Base-by-base conservation (phyloP, 2,329 filamentous ascomycete genomes). In the Xylaria arbuscula region DNA sequence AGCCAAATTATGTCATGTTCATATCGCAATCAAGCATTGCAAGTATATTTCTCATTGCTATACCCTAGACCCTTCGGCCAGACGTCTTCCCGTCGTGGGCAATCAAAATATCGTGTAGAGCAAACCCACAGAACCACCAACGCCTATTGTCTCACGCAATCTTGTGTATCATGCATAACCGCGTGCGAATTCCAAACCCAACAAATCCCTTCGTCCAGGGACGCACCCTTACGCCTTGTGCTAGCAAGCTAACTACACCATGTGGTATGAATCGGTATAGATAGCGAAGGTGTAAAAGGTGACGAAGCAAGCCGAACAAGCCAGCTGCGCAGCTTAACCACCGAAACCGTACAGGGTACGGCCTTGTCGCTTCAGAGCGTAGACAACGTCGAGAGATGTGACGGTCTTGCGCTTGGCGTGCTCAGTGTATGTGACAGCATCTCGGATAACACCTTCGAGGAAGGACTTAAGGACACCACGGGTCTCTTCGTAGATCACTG, bases 401-500 rank as follows among this genome's bases (percentile, higher is more conserved):
- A 90, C 88, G 38, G 88, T 90, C 87, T 91, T 91, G 83, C 91
- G 88, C 89, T 93, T 93, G 82, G 90, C 90, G 88, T 93, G 91
- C 86, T 93, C 91, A 76, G 91, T 93, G 86, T 93, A 93, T 80
- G 91, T 93, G 84, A 93, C 89, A 71, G 90, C 90, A 78, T 93
- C 90, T 82, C 90, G 88, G 80, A 93, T 93, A 82, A 93, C 91
- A 82, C 89, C 88, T 84, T 93, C 91, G 76, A 93, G 90, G 89
- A 93, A 93, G 82, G 90, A 91, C 89, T 93, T 93, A 78, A 93
- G 87, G 78, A 93, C 91, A 87, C 90, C 90, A 80, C 91, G 91
- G 77, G 91, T 93, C 86, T 93, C 90, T 82, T 92, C 91, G 86
- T 93, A 93, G 86, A 93, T 93, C 91, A 92, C 87, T 88, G 75